Conservation (phyloP, 1,284 basidiomycete species). For the Cystobasidiaceae sp. region DNA sequence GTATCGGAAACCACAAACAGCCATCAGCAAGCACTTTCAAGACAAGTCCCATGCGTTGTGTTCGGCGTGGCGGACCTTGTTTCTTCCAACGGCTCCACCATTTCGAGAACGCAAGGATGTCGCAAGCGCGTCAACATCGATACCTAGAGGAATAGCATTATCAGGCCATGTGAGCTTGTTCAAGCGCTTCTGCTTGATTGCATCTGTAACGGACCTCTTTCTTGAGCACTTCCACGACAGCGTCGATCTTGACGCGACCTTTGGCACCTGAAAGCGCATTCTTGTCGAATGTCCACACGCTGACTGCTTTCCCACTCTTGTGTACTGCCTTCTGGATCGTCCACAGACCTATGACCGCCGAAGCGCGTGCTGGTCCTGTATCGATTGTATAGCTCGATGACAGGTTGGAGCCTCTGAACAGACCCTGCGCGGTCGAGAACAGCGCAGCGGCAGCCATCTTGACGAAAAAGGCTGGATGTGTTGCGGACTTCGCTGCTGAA, state of each 20-base stretch:
- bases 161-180: not conserved
- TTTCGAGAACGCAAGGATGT: constrained; percentile 94
- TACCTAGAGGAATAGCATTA: constrained; percentile 55
- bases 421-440: constrained; percentile 51
- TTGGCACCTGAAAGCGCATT: constrained; percentile 55
- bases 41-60: not conserved
- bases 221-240: constrained; percentile 73
- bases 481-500: no score
- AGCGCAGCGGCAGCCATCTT: constrained; percentile 80
- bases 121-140: constrained; percentile 76
- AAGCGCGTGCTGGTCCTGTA: constrained; percentile 3
- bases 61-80: constrained; percentile 53
- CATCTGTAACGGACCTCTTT: constrained; percentile 62
- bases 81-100: constrained; percentile 97
- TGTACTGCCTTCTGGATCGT: constrained; percentile 74
- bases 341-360: constrained; percentile 75
- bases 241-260: constrained; percentile 54
- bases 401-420: constrained; percentile 79
- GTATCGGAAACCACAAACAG: not conserved
- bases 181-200: not conserved
- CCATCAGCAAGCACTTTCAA: not conserved
- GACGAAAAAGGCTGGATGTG: not conserved
- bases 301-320: constrained; percentile 81
- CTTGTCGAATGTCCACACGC: constrained; percentile 86
- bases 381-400: constrained; percentile 64